A percentile compares a stretch with the other conserved stretches of the same genome.
Evolutionary conservation across 2,329 filamentous ascomycete genomes (phyloP).

Genomic region (Sarocladiaceae sp.): DNA sequence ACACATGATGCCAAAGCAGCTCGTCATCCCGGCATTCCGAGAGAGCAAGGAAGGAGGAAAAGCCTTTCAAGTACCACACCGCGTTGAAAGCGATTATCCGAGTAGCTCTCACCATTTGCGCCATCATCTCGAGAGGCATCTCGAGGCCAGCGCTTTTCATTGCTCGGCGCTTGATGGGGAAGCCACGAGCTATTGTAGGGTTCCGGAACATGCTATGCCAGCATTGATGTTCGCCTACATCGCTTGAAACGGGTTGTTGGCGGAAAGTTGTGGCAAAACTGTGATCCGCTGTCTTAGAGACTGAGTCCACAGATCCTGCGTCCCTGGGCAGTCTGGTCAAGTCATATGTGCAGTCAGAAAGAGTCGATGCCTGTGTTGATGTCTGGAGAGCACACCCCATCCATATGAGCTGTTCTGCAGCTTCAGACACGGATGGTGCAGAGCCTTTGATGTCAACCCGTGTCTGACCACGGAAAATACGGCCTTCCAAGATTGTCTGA

Average conservation of each 20-base stretch:
- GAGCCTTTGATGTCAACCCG: not conserved
- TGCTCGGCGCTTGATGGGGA: not conserved
- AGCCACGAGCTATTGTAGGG: not conserved
- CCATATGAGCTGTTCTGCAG: not conserved
- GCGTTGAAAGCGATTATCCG: slow-evolving; percentile 8
- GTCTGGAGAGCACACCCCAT: not conserved
- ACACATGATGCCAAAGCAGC: slow-evolving; percentile 12
- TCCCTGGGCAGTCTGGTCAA: not conserved
- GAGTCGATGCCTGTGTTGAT: not conserved
- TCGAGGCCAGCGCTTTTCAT: slow-evolving; percentile 11
- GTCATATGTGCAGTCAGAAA: not conserved
- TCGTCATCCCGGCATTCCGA: slow-evolving; percentile 4
- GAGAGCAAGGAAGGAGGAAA: slow-evolving; percentile 12
- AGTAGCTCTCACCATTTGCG: slow-evolving; percentile 7
- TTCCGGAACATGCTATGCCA: not conserved
- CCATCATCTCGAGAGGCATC: slow-evolving; percentile 12
- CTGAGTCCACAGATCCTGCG: not conserved
- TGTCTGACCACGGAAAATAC: not conserved
- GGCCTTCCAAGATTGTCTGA: not conserved
- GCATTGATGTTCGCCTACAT: not conserved
- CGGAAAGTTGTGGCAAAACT: not conserved
- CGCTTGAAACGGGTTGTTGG: not conserved
- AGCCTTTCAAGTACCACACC: slow-evolving; percentile 12
- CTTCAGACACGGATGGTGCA: not conserved
- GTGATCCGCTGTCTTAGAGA: not conserved